phyloP scores from a whole-genome alignment of 2,329 filamentous ascomycete genomes.

The Alternaria triticimaculans region DNA sequence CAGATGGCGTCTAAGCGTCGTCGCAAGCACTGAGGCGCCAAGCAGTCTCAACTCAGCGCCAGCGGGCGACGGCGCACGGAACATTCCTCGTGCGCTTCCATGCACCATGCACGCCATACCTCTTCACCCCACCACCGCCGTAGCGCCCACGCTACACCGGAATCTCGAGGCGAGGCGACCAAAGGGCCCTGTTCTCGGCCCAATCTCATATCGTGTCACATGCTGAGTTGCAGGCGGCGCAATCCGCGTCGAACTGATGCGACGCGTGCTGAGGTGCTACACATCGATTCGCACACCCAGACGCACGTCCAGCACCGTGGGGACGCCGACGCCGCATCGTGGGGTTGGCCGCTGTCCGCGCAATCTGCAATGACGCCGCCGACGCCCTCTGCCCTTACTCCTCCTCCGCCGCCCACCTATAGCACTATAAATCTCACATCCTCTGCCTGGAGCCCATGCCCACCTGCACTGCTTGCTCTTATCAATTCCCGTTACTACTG shows the following conservation, averaged over 20 bases:
- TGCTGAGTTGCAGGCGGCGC: constrained; percentile 10
- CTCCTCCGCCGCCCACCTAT: background rate
- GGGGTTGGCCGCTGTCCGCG: constrained; percentile 11
- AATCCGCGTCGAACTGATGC: constrained; percentile 3
- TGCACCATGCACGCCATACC: constrained; percentile 6
- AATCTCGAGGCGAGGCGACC: constrained; percentile 3
- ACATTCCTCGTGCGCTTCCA: constrained; percentile 17
- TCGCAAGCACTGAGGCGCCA: constrained; percentile 10
- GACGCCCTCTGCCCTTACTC: constrained; percentile 4
- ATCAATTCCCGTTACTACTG: constrained; percentile 14
- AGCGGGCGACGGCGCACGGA: constrained; percentile 16
- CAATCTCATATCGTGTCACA: constrained; percentile 18
- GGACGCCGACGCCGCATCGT: constrained; percentile 15
- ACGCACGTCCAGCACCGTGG: constrained; percentile 17
- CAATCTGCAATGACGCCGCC: background rate
- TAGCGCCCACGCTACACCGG: constrained; percentile 4
- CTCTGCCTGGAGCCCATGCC: background rate
- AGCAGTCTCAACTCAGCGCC: constrained; percentile 1
- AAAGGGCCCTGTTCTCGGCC: constrained; percentile 10
- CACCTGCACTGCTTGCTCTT: constrained; percentile 1
- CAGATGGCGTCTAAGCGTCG: background rate
- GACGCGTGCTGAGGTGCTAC: constrained; percentile 21
- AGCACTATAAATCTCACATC: constrained; percentile 4
- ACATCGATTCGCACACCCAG: constrained; percentile 26
- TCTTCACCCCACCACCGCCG: background rate